Conservation (phyloP, 768 basidiomycete species). For the Kwoniella dendrophila region DNA sequence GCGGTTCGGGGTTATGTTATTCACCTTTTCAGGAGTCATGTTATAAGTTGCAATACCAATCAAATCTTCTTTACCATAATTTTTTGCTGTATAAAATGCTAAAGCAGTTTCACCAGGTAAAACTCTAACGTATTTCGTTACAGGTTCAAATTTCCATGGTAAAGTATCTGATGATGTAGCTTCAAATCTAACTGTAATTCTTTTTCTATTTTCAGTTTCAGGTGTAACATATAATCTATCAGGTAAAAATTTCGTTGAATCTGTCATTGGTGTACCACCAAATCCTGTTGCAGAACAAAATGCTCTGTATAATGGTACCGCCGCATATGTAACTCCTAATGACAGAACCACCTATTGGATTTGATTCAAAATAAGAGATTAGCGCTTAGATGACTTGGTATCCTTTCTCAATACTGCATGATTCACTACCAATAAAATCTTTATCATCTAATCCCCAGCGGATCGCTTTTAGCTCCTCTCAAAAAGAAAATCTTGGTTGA, state of each 20-base stretch:
- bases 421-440: no score
- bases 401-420: no score
- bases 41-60: constrained; percentile 99
- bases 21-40: constrained; percentile 92
- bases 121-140: constrained; percentile 85
- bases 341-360: constrained; percentile 69
- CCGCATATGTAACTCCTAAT: constrained; percentile 88
- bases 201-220: constrained; percentile 61
- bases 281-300: constrained; percentile 98
- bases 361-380: background rate
- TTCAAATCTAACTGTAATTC: constrained; percentile 94
- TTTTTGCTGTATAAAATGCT: constrained; percentile 94
- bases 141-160: constrained; percentile 90
- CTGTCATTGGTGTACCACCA: constrained; percentile 88
- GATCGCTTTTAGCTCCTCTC: no score
- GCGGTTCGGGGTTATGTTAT: constrained; percentile 54
- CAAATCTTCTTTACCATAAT: constrained; percentile 78
- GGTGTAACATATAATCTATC: constrained; percentile 67
- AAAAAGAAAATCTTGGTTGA: no score
- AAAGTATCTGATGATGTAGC: constrained; percentile 85
- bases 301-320: constrained; percentile 94
- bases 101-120: constrained; percentile 93
- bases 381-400: no score
- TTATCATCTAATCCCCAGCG: no score
- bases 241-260: constrained; percentile 64